Conservation (phyloP, 768 basidiomycete species). For the Pleurotus djamor region DNA sequence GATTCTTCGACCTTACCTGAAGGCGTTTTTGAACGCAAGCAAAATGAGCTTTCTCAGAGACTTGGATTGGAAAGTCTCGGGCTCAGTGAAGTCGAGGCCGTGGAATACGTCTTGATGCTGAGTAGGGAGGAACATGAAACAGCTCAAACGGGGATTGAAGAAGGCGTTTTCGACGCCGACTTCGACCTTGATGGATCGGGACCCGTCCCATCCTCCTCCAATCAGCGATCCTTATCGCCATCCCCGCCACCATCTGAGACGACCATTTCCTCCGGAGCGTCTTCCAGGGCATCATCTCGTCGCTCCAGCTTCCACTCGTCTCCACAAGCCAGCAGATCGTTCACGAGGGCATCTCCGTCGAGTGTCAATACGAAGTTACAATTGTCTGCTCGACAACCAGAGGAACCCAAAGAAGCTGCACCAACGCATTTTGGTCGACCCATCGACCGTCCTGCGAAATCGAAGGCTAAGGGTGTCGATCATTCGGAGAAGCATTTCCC, state of each 20-base stretch:
- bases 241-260: constrained; percentile 15
- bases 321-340: constrained; percentile 10
- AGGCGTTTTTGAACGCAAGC: constrained; percentile 51
- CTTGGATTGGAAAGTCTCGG: constrained; percentile 61
- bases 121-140: constrained; percentile 69
- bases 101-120: constrained; percentile 83
- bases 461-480: constrained; percentile 19
- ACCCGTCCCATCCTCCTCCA: not conserved
- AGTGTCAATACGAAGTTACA: constrained; percentile 52
- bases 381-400: constrained; percentile 44
- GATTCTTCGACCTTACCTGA: not conserved
- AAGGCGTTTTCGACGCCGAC: constrained; percentile 58
- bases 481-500: constrained; percentile 7
- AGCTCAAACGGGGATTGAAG: constrained; percentile 28
- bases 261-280: constrained; percentile 18
- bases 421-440: constrained; percentile 17
- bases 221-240: constrained; percentile 10
- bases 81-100: constrained; percentile 67
- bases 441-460: constrained; percentile 20
- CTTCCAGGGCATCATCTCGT: constrained; percentile 14
- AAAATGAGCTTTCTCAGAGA: constrained; percentile 53
- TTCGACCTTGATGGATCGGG: constrained; percentile 37
- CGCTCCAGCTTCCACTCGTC: constrained; percentile 22
- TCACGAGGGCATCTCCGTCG: constrained; percentile 20
- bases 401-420: constrained; percentile 59